Conservation (phyloP, 2,329 filamentous ascomycete species). For the Colletotrichum endophyticum region DNA sequence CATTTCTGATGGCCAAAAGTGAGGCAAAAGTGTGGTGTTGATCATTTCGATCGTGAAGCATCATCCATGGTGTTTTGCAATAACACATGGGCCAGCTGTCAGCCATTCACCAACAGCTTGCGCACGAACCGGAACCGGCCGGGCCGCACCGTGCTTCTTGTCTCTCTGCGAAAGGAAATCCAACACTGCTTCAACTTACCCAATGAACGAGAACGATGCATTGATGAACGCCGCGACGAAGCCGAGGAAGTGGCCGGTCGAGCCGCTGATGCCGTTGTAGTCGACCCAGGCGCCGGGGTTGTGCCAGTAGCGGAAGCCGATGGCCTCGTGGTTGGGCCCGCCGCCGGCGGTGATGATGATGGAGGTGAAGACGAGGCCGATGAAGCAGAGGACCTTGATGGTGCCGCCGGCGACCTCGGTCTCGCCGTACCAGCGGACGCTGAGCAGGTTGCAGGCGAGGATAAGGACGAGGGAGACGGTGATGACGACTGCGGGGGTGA, state of each 20-base stretch:
- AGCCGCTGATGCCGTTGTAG: slow-evolving; percentile 53
- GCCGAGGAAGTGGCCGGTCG: slow-evolving; percentile 56
- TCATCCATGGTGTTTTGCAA: not conserved
- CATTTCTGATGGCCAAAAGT: not conserved
- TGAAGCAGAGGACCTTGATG: slow-evolving; percentile 53
- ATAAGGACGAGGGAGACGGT: slow-evolving; percentile 47
- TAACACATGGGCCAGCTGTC: not conserved
- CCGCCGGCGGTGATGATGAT: slow-evolving; percentile 48
- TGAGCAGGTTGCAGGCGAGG: slow-evolving; percentile 42
- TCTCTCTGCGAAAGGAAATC: not conserved
- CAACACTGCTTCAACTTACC: not conserved
- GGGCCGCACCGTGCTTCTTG: not conserved
- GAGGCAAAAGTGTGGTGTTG: not conserved
- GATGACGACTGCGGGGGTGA: slow-evolving; percentile 47
- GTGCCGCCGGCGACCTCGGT: slow-evolving; percentile 47
- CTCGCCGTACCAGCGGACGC: slow-evolving; percentile 48
- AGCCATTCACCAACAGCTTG: not conserved
- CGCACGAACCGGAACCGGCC: not conserved
- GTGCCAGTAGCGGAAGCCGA: slow-evolving; percentile 52
- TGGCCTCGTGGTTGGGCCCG: slow-evolving; percentile 49
- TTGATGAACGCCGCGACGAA: slow-evolving; percentile 64
- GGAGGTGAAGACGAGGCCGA: slow-evolving; percentile 56
- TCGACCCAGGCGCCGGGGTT: slow-evolving; percentile 47
- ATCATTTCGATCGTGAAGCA: fast-evolving
- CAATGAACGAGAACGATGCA: slow-evolving; percentile 30